Base-by-base conservation (phyloP, 371 early-diverging fungal genomes). In the Syncephalis fuscata region DNA sequence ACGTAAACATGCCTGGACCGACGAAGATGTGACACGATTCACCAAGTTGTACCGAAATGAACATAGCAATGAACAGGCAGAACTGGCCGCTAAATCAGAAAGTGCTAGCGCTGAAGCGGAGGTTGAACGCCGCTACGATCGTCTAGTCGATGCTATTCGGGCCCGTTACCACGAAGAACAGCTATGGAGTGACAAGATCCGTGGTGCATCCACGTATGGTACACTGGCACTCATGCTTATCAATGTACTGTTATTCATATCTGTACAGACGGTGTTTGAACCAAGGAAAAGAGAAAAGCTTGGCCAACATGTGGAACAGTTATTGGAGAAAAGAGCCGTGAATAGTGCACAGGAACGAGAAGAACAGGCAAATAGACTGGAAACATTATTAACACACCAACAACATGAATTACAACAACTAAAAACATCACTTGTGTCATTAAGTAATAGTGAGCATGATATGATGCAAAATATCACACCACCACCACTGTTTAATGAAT, bases 181-280 rank as follows among this genome's bases (percentile, higher is more conserved):
- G 59, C 68, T 92, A n/a, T 95, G 89, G 85, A 85, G 85, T 50
- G 96, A 95, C 70, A 92, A 95, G 67, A 92, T 95, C 45, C 81
- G 94, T 8, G 73, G 77, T 17, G 82, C 85, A 2, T 80, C 79
- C 52, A 92, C 91, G 0, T 85, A 85, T 42, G 83, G 83, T 26
- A 87, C 87, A 0, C 80, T 82, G 78, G 80, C 85, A 1, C 68
- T 88, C 15, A 71, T 88, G 63, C 63, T 63, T 1, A 61, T 82
- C 49, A 85, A 88, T 54, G 56, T 85, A 24, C 20, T 80, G 21
- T 62, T 81, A n/a, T 74, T 87, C 58, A 59, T 87, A 26, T 57
- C 73, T 38, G 82, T 83, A 0, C 85, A 85, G 41, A 75, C 79
- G 0, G 59, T 82, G 25, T 80, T 88, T 53, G 89, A 88, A 50